Conservation (phyloP, 2,329 filamentous ascomycete genomes). For the Talaromyces sp. region DNA sequence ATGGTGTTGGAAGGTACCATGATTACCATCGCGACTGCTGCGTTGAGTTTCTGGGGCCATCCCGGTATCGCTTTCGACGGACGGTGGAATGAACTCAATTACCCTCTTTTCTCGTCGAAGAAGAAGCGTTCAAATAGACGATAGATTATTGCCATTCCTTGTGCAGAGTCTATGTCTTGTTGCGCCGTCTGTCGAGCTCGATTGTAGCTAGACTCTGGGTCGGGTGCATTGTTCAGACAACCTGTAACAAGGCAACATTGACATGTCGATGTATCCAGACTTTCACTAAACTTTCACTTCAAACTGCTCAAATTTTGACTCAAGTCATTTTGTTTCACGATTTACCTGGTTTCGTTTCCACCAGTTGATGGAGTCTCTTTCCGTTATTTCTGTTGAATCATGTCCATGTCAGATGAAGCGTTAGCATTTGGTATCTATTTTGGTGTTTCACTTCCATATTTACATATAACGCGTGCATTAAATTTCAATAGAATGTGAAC, state of each 20-base stretch:
- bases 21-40: neutral
- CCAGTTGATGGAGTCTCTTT: neutral
- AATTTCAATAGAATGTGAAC: neutral
- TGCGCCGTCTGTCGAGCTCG: no score
- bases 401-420: neutral
- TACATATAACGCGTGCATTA: neutral
- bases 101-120: neutral
- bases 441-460: neutral
- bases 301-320: no score
- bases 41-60: neutral
- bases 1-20: slow-evolving; percentile 48
- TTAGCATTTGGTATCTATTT: neutral
- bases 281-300: no score
- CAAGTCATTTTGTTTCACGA: neutral
- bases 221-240: neutral
- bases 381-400: neutral
- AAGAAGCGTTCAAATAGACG: neutral
- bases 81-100: neutral
- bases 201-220: neutral
- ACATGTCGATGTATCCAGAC: neutral
- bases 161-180: neutral
- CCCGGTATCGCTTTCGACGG: neutral
- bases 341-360: neutral
- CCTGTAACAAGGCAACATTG: neutral
- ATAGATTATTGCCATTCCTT: neutral